Evolutionary conservation across 2,329 filamentous ascomycete genomes (phyloP), one percentile per base, ranked within the genome.

Genomic region (Penicillium sp.): DNA sequence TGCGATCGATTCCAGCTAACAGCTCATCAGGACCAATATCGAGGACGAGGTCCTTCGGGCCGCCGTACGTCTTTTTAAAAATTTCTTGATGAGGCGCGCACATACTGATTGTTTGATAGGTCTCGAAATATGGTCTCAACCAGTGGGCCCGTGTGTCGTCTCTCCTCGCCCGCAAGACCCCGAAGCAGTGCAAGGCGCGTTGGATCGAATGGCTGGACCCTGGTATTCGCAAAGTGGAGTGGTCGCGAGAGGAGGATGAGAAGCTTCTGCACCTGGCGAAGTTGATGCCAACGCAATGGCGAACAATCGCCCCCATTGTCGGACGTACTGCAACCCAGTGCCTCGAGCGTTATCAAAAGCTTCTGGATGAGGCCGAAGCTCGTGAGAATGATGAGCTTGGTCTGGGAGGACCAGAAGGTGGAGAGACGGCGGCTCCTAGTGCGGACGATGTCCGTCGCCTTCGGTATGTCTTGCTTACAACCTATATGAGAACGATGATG

Each of bases 161-260:
- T 60, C 87, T 99, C 67, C 89, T 99, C 68, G 94, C 94, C 75
- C 92, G 96, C 73, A 99, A 99, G 80, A 98, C 95, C 35, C 89
- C 95, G 55, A 99, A 99, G 82, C 95, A 99, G 82, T 99, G 95
- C 87, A 99, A 99, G 82, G 94, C 95, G 63, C 86, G 95, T 81
- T 99, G 95, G 95, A 88, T 89, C 76, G 94, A 99, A 85, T 99
- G 95, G 94, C 86, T 99, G 68, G 95, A 99, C 75, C 95, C 95
- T 22, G 92, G 91, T 75, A 98, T 99, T 82, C 91, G 94, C 74
- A 99, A 99, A 83, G 95, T 96, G 70, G 95, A 99, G 81, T 99
- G 95, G 94, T 97, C 92, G 75, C 91, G 95, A 74, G 95, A 99
- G 79, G 95, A 99, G 77, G 95, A 99, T 77, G 95, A 99, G 83